Conservation (phyloP, 192 early-diverging fungal species). For the Coemansia sp. region DNA sequence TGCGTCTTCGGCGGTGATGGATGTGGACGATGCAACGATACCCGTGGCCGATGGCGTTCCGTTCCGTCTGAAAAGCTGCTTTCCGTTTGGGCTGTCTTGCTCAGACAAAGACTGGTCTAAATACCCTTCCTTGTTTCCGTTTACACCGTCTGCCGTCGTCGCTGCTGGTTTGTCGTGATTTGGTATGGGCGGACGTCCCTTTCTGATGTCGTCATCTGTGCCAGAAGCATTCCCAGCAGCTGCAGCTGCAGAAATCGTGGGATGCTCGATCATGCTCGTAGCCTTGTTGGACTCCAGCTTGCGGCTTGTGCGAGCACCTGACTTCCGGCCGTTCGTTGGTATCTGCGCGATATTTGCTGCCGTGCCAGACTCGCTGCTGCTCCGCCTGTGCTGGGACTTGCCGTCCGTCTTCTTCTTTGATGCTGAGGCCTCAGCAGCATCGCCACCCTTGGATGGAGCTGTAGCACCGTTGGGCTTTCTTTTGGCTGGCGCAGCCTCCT, state of each 20-base stretch:
- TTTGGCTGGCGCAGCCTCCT: constrained; percentile 16
- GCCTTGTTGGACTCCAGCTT: constrained; percentile 37
- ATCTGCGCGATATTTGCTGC: constrained; percentile 22
- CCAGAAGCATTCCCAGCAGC: not conserved
- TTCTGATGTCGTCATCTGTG: constrained; percentile 13
- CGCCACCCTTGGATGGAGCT: constrained; percentile 18
- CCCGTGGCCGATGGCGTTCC: constrained; percentile 23
- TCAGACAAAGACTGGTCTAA: not conserved
- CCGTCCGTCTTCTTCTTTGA: constrained; percentile 26
- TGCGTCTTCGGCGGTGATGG: constrained; percentile 19
- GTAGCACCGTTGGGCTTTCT: constrained; percentile 26
- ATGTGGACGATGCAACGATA: not conserved
- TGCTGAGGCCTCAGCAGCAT: not conserved
- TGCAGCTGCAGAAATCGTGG: not conserved
- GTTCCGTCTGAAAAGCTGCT: constrained; percentile 11
- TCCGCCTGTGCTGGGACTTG: constrained; percentile 26
- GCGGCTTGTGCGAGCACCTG: constrained; percentile 48
- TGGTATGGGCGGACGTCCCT: constrained; percentile 37
- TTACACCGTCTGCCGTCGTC: not conserved
- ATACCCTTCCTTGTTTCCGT: not conserved
- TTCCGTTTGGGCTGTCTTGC: constrained; percentile 1
- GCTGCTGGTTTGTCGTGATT: constrained; percentile 29
- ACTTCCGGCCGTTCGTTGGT: constrained; percentile 47
- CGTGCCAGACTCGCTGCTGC: constrained; percentile 18
- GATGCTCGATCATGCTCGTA: constrained; percentile 4